Conservation (phyloP, 306 rosid genomes). For the Quillaja saponaria region DNA sequence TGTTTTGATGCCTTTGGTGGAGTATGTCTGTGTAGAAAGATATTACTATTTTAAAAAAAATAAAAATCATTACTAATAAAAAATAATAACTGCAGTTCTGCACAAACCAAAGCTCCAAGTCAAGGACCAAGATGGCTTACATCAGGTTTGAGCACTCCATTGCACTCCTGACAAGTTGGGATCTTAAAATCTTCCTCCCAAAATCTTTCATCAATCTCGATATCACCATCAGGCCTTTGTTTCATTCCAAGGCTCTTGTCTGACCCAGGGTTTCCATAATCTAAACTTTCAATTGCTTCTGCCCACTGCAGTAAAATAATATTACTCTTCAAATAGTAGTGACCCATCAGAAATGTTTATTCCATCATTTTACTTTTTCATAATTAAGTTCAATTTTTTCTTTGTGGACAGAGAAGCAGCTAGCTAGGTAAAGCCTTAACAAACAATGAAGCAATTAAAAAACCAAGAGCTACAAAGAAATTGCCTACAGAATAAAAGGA, state of each 20-base stretch:
- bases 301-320: slow-evolving; percentile 78
- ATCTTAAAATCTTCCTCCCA: slow-evolving; percentile 90
- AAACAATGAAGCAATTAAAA: no score
- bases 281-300: slow-evolving; percentile 80
- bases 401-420: no score
- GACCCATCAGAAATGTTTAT: slow-evolving; percentile 16
- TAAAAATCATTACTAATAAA: no score
- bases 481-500: no score
- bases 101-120: slow-evolving; percentile 25
- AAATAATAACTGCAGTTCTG: no score
- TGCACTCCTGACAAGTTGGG: slow-evolving; percentile 81
- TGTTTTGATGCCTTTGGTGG: no score
- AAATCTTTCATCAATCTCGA: slow-evolving; percentile 86
- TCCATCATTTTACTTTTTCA: no score
- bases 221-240: slow-evolving; percentile 97
- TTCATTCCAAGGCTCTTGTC: slow-evolving; percentile 92
- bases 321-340: slow-evolving; percentile 6
- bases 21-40: no score
- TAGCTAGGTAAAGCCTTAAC: no score
- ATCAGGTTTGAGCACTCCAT: slow-evolving; percentile 89
- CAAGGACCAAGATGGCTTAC: slow-evolving; percentile 47
- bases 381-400: no score
- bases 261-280: slow-evolving; percentile 68
- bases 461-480: no score
- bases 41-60: no score